Conservation (phyloP, 192 early-diverging fungal species). For the Anaeromyces robustus region DNA sequence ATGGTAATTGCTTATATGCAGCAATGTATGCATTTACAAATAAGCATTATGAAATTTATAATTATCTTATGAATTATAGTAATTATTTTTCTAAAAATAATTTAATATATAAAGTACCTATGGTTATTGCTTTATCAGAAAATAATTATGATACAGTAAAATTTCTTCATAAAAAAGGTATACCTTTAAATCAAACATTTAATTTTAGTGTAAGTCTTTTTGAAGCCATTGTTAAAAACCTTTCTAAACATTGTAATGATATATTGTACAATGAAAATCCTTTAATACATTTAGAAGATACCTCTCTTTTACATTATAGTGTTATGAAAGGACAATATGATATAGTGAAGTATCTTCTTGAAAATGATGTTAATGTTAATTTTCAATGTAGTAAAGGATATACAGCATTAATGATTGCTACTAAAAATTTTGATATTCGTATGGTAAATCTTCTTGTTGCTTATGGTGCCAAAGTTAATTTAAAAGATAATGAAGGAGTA, state of each 20-base stretch:
- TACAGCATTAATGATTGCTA: not conserved
- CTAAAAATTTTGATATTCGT: not conserved
- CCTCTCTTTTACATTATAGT: not conserved
- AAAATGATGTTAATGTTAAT: not conserved
- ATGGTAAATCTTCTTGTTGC: not conserved
- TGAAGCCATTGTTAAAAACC: not conserved
- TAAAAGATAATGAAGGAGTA: not conserved
- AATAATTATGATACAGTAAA: not conserved
- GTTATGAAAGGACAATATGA: not conserved
- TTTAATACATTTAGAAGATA: not conserved
- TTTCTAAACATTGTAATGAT: not conserved
- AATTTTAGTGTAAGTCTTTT: not conserved
- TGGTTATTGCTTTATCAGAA: not conserved
- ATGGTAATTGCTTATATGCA: not conserved
- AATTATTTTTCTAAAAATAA: not conserved
- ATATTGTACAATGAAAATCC: not conserved
- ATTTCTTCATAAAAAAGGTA: not conserved
- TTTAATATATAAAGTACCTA: not conserved
- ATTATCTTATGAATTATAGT: not conserved
- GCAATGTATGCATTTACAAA: not conserved
- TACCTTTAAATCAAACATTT: not conserved
- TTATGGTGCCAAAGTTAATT: not conserved
- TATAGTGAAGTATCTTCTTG: not conserved
- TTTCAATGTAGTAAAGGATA: not conserved
- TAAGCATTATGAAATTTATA: not conserved